Evolutionary conservation across 2,329 filamentous ascomycete species (phyloP).

Genomic region (Cladorrhinum sp.): DNA sequence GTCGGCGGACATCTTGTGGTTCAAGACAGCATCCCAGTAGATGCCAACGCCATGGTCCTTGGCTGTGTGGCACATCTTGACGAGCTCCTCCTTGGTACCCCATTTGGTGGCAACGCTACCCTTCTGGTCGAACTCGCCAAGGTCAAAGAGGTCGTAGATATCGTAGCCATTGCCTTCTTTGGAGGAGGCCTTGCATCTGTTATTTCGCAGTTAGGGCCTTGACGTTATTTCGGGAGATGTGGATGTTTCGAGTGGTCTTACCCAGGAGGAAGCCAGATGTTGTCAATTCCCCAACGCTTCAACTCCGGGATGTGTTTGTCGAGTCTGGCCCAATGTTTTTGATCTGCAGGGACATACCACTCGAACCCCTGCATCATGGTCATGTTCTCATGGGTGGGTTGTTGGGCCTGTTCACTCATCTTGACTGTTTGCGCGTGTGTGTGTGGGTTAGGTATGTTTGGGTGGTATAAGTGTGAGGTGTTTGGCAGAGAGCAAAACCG

Average conservation of each 20-base stretch:
- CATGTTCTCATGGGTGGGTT: slow-evolving; percentile 42
- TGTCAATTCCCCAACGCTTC: slow-evolving; percentile 60
- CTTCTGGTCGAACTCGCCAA: slow-evolving; percentile 75
- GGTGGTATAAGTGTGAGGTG: not conserved
- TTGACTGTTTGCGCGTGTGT: slow-evolving; percentile 15
- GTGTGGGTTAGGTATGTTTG: too few relatives aligned
- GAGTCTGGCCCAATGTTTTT: slow-evolving; percentile 62
- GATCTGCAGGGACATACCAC: slow-evolving; percentile 66
- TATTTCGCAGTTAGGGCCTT: not conserved
- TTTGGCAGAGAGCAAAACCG: too few relatives aligned
- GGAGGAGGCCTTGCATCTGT: slow-evolving; percentile 61
- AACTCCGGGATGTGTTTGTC: slow-evolving; percentile 53
- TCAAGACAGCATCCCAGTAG: slow-evolving; percentile 71
- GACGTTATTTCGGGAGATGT: too few relatives aligned
- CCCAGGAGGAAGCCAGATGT: slow-evolving; percentile 68
- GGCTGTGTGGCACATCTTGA: slow-evolving; percentile 50
- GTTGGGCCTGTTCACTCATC: slow-evolving; percentile 23
- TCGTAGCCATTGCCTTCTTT: slow-evolving; percentile 57
- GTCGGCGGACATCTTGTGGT: slow-evolving; percentile 73
- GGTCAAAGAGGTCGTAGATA: slow-evolving; percentile 63
- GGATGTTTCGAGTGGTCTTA: too few relatives aligned
- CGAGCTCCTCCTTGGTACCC: slow-evolving; percentile 62
- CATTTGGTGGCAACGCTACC: slow-evolving; percentile 64
- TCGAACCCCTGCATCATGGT: slow-evolving; percentile 70
- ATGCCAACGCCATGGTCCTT: slow-evolving; percentile 56